Evolutionary conservation across 345 rosid species (phyloP), one percentile per base, ranked within the genome.

Genomic region (Eucalyptus brandiana): DNA sequence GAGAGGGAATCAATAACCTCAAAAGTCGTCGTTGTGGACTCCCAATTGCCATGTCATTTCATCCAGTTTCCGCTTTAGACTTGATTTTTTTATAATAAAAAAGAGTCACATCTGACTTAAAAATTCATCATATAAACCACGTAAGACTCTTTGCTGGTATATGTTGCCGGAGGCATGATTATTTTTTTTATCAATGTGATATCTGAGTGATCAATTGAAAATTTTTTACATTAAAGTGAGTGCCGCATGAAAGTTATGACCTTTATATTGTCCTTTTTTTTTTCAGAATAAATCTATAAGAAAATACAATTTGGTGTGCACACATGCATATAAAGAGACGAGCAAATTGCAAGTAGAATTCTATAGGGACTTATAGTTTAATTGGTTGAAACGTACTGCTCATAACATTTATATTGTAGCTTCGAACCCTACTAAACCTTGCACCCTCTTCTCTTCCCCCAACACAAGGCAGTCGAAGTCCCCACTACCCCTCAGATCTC

Each of bases 201-300:
- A 62, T 4, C 8, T 28, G 4, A 30, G 72, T 62, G 3, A 65
- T 65, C 3, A n/a, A 16, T 65, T n/a, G 9, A 65, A 65, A 65
- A 65, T 1, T 1, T 0, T 7, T 30, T 32, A n/a, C 1, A 65
- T n/a, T 30, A 2, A 30, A 30, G 19, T 65, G 9, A 62, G 9
- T 6, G 0, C 0, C 1, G 1, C 3, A 7, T 2, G 2, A 15
- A 65, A 65, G 3, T 65, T 30, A 65, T 30, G 19, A 7, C 3
- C 0, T 16, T 65, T 62, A 0, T 30, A 30, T 1, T 14, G 0
- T 62, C 5, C 0, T 62, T 62, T 30, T 58, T 58, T 58, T 58
- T 7, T 56, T 56, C 6, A 0, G 2, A 58, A 58, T 0, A 54
- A 54, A 0, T 56, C 30, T 0, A 56, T 23, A 56, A 56, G 62